These are phyloP conservation scores for Pyrenochaeta sp. DNA, from an alignment of 2,329 filamentous ascomycete species.

Conservation along the genomic window DNA sequence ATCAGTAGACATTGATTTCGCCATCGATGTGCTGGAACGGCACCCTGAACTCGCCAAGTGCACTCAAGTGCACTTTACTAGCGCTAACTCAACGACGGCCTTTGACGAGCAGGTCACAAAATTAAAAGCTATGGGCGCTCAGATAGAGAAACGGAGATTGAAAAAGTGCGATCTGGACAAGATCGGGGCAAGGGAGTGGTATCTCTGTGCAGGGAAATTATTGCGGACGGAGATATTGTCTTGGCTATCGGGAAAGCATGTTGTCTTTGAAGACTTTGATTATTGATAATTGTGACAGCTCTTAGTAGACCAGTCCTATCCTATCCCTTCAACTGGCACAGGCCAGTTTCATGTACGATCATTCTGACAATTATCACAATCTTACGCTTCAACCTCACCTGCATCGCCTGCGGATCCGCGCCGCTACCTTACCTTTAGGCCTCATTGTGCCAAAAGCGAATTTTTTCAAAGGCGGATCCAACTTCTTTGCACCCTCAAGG, in stretches of 20 bases:
- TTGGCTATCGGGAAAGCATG: slow-evolving; percentile 59
- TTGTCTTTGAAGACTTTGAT: slow-evolving; percentile 63
- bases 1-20: slow-evolving; percentile 68
- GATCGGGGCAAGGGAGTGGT: slow-evolving; percentile 59
- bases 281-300: slow-evolving; percentile 24
- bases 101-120: slow-evolving; percentile 34
- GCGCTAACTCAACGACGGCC: slow-evolving; percentile 31
- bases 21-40: slow-evolving; percentile 64
- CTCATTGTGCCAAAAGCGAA: slow-evolving; percentile 12
- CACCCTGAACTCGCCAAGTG: slow-evolving; percentile 61
- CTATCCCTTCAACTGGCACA: too few relatives aligned
- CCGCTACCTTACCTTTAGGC: slow-evolving; percentile 6
- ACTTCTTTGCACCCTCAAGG: neutral
- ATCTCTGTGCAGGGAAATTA: slow-evolving; percentile 64
- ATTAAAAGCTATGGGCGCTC: slow-evolving; percentile 45
- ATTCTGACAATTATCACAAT: too few relatives aligned
- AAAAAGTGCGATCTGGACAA: slow-evolving; percentile 53
- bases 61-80: slow-evolving; percentile 73
- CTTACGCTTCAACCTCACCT: neutral
- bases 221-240: slow-evolving; percentile 59
- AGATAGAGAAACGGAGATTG: slow-evolving; percentile 58
- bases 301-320: neutral
- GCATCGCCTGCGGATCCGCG: slow-evolving; percentile 6
- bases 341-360: too few relatives aligned
- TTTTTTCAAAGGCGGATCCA: neutral